phyloP scores from a whole-genome alignment of 352 stramenopile species.

The Globisporangium canariense region DNA sequence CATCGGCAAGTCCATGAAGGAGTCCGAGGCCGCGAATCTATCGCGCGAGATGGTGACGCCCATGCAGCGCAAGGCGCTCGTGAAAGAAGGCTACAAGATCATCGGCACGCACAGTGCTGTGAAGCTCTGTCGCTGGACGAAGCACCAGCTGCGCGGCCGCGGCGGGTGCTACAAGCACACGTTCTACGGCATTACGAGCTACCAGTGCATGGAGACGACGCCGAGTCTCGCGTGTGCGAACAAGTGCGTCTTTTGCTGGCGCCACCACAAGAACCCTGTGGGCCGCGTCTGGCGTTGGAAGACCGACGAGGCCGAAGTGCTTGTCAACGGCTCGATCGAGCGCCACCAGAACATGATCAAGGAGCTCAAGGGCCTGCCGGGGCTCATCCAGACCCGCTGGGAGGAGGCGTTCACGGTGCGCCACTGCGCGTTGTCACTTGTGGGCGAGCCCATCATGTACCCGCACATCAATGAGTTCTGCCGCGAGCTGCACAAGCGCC shows the following conservation, averaged over 20 bases:
- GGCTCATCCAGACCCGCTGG: slow-evolving; percentile 93
- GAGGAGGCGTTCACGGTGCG: slow-evolving; percentile 94
- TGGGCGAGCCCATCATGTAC: slow-evolving; percentile 99
- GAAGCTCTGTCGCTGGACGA: slow-evolving; percentile 99
- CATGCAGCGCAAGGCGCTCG: slow-evolving; percentile 91
- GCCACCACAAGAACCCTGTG: slow-evolving; percentile 99
- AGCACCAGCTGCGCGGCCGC: slow-evolving; percentile 95
- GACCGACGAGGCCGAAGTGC: slow-evolving; percentile 93
- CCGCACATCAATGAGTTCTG: slow-evolving; percentile 97
- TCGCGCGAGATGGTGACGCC: slow-evolving; percentile 94
- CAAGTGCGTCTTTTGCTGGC: slow-evolving; percentile 99
- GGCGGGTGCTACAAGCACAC: slow-evolving; percentile 99
- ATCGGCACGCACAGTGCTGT: slow-evolving; percentile 98
- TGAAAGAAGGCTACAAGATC: slow-evolving; percentile 98
- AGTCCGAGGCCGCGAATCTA: slow-evolving; percentile 62
- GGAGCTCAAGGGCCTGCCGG: slow-evolving; percentile 93
- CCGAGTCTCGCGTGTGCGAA: slow-evolving; percentile 97
- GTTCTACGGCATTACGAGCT: slow-evolving; percentile 99
- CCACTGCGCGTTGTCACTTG: slow-evolving; percentile 96
- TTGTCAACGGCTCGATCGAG: slow-evolving; percentile 92
- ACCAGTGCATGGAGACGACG: slow-evolving; percentile 99
- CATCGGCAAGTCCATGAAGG: slow-evolving; percentile 84
- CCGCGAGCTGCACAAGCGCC: slow-evolving; percentile 90
- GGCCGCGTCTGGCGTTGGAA: slow-evolving; percentile 98
- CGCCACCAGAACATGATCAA: slow-evolving; percentile 94